phyloP scores from a whole-genome alignment of 2,329 filamentous ascomycete genomes.

The Paecilomyces sp. region DNA sequence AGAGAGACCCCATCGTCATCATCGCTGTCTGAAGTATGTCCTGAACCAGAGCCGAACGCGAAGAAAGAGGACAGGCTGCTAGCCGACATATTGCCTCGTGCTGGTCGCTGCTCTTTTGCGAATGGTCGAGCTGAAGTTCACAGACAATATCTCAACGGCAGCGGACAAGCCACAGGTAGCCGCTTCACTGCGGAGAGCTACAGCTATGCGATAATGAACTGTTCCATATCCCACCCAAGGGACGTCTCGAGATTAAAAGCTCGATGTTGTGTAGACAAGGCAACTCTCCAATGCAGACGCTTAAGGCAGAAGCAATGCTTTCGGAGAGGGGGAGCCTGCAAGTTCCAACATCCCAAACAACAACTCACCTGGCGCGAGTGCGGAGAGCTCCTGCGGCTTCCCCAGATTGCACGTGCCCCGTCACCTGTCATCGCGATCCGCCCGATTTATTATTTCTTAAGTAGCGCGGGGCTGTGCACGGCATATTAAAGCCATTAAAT shows the following conservation, averaged over 20 bases:
- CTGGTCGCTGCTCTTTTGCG: neutral
- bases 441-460: neutral
- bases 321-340: neutral
- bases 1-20: neutral
- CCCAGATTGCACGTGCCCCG: neutral
- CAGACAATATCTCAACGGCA: neutral
- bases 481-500: neutral
- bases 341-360: neutral
- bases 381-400: neutral
- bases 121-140: neutral
- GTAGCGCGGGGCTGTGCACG: neutral
- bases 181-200: neutral
- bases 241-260: neutral
- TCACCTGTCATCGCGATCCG: neutral
- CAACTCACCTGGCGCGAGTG: neutral
- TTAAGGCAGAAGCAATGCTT: conserved; percentile 5
- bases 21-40: neutral
- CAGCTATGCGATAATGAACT: neutral
- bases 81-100: neutral
- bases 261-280: neutral
- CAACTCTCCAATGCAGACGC: neutral
- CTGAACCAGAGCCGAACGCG: neutral
- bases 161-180: neutral
- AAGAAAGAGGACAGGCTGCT: neutral
- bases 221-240: neutral